A percentile compares a stretch with the other conserved stretches of the same genome.
Evolutionary conservation across 305 asterid genomes (phyloP).

Genomic region (Solanum hybrid): DNA sequence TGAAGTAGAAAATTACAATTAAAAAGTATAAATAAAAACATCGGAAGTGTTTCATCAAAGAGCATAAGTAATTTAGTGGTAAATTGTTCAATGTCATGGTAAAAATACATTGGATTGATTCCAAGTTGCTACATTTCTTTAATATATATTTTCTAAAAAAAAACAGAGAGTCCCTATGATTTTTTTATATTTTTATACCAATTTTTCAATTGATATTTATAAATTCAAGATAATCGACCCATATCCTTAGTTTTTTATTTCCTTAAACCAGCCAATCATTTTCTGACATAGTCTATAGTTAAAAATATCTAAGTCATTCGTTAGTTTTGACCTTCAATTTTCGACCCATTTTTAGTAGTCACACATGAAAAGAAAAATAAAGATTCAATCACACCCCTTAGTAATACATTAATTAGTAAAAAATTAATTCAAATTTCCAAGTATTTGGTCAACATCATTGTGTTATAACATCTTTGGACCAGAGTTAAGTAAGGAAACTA

Average conservation of each 20-base stretch:
- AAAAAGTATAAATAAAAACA: no score
- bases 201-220: neutral
- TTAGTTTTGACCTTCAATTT: neutral
- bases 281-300: neutral
- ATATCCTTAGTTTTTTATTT: neutral
- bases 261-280: neutral
- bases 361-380: neutral
- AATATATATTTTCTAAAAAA: neutral
- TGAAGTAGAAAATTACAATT: neutral
- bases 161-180: neutral
- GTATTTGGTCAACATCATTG: neutral
- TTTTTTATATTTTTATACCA: neutral
- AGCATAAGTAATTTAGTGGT: neutral
- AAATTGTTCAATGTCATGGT: neutral
- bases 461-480: neutral
- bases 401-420: neutral
- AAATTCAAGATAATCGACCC: neutral
- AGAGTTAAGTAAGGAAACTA: neutral
- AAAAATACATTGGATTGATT: neutral
- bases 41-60: neutral
- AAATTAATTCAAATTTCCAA: neutral
- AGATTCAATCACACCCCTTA: neutral
- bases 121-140: neutral
- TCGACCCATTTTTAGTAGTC: neutral
- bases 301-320: neutral